phyloP scores from a whole-genome alignment of 192 early-diverging fungal species.

The Dimargaris xerosporica region DNA sequence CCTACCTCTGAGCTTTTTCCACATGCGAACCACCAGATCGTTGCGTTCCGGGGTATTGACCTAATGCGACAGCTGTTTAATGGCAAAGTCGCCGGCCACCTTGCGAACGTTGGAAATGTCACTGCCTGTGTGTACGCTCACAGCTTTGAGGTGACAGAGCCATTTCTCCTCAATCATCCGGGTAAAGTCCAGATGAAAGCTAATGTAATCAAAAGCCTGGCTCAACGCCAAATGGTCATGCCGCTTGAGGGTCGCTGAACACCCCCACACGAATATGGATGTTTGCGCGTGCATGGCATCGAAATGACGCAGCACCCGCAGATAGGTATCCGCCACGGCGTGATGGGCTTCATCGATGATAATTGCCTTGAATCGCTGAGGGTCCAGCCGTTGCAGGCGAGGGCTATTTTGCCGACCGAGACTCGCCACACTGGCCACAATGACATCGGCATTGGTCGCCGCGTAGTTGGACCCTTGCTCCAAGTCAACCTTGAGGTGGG shows the following conservation, averaged over 20 bases:
- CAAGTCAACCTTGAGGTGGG: conserved; percentile 39
- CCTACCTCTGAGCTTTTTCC: conserved; percentile 22
- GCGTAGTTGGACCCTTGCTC: conserved; percentile 50
- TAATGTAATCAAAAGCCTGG: conserved; percentile 59
- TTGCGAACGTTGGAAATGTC: conserved; percentile 33
- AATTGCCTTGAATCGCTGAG: conserved; percentile 65
- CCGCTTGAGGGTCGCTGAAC: conserved; percentile 76
- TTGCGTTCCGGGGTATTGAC: conserved; percentile 46
- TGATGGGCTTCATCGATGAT: conserved; percentile 94
- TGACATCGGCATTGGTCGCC: conserved; percentile 44
- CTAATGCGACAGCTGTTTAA: conserved; percentile 31
- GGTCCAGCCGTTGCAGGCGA: conserved; percentile 51
- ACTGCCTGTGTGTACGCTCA: conserved; percentile 44
- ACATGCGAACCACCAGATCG: conserved; percentile 44
- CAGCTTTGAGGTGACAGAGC: conserved; percentile 47
- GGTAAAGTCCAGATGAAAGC: conserved; percentile 53
- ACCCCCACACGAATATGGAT: conserved; percentile 73
- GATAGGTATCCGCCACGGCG: conserved; percentile 61
- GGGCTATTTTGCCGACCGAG: conserved; percentile 37
- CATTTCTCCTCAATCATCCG: conserved; percentile 75
- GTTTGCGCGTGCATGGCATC: conserved; percentile 24
- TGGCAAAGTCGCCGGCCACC: conserved; percentile 42
- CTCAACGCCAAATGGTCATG: conserved; percentile 62
- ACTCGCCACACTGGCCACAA: conserved; percentile 63
- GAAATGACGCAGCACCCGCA: conserved; percentile 57